A percentile compares a stretch with the other conserved stretches of the same genome.
These are phyloP conservation scores for Phoma sp. DNA, from an alignment of 2,329 filamentous ascomycete species.

Conservation along the genomic window DNA sequence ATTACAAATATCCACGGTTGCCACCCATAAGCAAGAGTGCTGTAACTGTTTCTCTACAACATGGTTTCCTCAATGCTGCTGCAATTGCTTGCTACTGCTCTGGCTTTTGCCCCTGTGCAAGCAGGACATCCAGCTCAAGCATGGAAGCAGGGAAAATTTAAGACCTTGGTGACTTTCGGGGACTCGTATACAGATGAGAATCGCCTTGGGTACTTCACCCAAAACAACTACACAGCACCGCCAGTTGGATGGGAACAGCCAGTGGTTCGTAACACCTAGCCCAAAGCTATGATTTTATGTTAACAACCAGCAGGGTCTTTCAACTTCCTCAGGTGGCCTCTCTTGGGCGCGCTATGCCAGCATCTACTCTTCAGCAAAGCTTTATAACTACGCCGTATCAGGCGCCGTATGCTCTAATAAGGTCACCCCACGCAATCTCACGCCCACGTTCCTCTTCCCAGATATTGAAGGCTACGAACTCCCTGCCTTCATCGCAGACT, in stretches of 20 bases:
- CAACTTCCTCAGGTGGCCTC: slow-evolving; percentile 70
- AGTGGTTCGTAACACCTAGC: slow-evolving; percentile 43
- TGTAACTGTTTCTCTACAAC: slow-evolving; percentile 8
- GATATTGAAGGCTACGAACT: slow-evolving; percentile 58
- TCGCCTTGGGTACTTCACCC: slow-evolving; percentile 68
- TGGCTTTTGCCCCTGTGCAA: slow-evolving; percentile 28
- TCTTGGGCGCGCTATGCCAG: slow-evolving; percentile 74
- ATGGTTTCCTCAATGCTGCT: slow-evolving; percentile 21
- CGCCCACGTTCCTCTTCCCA: slow-evolving; percentile 62
- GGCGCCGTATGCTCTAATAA: slow-evolving; percentile 77
- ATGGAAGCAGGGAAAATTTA: slow-evolving; percentile 60
- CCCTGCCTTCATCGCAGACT: slow-evolving; percentile 58
- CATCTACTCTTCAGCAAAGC: slow-evolving; percentile 62
- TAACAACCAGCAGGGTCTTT: slow-evolving; percentile 47
- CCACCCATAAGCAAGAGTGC: neutral
- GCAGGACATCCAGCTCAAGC: slow-evolving; percentile 19
- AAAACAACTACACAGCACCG: slow-evolving; percentile 64
- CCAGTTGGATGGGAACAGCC: slow-evolving; percentile 66
- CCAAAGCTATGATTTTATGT: neutral
- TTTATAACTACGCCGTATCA: slow-evolving; percentile 74
- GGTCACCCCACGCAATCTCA: slow-evolving; percentile 65
- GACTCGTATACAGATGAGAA: slow-evolving; percentile 81
- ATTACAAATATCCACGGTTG: slow-evolving; percentile 26
- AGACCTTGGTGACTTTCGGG: slow-evolving; percentile 73
- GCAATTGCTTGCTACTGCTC: slow-evolving; percentile 28